Evolutionary conservation across 495 filamentous ascomycete genomes (phyloP).

Genomic region (Xylaria intraflava): DNA sequence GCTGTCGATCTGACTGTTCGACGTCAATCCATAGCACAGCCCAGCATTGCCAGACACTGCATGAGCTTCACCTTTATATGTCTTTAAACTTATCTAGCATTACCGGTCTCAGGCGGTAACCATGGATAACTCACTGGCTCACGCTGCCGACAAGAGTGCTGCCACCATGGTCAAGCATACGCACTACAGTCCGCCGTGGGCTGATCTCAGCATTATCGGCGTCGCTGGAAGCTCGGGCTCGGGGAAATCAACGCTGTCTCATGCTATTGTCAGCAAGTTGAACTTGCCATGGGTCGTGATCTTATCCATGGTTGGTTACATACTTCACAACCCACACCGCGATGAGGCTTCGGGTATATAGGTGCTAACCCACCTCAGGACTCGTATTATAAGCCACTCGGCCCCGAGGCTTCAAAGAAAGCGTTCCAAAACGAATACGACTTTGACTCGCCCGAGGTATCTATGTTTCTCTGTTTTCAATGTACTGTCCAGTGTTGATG

Average conservation of each 20-base stretch:
- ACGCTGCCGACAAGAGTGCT: slow-evolving; percentile 21
- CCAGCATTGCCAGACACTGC: neutral
- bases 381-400: slow-evolving; percentile 88
- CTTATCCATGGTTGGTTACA: slow-evolving; percentile 71
- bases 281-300: slow-evolving; percentile 98
- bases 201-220: slow-evolving; percentile 87
- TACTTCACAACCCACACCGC: neutral
- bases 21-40: neutral
- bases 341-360: neutral
- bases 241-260: slow-evolving; percentile 91
- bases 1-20: neutral
- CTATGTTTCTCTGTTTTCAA: neutral
- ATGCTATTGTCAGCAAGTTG: slow-evolving; percentile 80
- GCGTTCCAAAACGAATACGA: slow-evolving; percentile 91
- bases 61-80: neutral
- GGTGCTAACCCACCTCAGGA: slow-evolving; percentile 51
- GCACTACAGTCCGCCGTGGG: slow-evolving; percentile 91
- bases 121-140: slow-evolving; percentile 23
- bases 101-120: neutral
- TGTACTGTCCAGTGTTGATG: slow-evolving; percentile 12
- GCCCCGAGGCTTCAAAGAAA: slow-evolving; percentile 59
- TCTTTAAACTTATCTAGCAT: neutral
- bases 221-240: slow-evolving; percentile 94
- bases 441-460: slow-evolving; percentile 78
- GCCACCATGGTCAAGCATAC: slow-evolving; percentile 42